Percentiles rank a stretch among this genome's conserved stretches.
Conservation (phyloP, 108 stramenopile species). For the Skeletonema grethae region DNA sequence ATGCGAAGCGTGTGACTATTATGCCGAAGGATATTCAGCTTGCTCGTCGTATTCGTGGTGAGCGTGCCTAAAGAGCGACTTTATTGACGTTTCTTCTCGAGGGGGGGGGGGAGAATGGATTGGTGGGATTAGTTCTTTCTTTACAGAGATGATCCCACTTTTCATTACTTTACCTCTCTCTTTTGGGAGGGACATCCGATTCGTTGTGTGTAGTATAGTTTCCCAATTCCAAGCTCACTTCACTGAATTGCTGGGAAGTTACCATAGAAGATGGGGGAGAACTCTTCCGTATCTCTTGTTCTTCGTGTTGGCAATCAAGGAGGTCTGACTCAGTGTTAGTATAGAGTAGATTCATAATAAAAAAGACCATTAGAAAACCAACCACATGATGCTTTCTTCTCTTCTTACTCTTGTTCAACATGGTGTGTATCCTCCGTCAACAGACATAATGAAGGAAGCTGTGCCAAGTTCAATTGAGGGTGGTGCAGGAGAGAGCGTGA, state of each 20-base stretch:
- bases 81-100: background rate
- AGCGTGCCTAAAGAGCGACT: slow-evolving; percentile 37
- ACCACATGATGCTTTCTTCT: background rate
- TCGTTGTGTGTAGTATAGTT: slow-evolving; percentile 6
- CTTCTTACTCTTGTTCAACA: background rate
- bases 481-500: no score
- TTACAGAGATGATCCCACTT: background rate
- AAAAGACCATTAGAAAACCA: slow-evolving; percentile 1
- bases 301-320: background rate
- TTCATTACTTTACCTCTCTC: background rate
- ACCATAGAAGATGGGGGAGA: background rate
- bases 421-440: no score
- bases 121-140: background rate
- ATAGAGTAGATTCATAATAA: slow-evolving; percentile 3
- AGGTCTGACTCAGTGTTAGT: background rate
- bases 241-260: slow-evolving; percentile 1
- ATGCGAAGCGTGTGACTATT: slow-evolving; percentile 98
- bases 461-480: no score
- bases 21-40: slow-evolving; percentile 97
- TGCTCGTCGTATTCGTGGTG: slow-evolving; percentile 59
- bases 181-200: background rate
- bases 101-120: background rate
- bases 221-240: background rate
- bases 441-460: no score
- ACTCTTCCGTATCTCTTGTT: background rate